Evolutionary conservation across 495 filamentous ascomycete genomes (phyloP).

Genomic region (Massariosphaeria phaeospora): DNA sequence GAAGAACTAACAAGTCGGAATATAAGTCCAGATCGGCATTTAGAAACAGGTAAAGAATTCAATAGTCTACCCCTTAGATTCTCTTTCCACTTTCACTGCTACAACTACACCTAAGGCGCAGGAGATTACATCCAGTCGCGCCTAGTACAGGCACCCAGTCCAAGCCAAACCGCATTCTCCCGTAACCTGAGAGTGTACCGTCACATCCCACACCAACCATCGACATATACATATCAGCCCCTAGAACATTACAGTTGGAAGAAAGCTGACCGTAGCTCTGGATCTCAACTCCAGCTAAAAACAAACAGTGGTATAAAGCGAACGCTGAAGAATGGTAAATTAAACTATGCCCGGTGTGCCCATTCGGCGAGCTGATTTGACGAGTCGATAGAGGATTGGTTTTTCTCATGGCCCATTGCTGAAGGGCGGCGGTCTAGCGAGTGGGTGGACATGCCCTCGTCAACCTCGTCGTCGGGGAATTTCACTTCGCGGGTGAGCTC

Average conservation of each 20-base stretch:
- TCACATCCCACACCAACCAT: neutral
- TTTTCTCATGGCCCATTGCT: conserved; percentile 27
- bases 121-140: neutral
- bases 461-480: conserved; percentile 30
- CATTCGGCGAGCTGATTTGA: conserved; percentile 22
- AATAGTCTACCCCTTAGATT: too few species aligned
- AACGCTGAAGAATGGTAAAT: conserved; percentile 4
- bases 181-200: neutral
- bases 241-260: neutral
- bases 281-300: conserved; percentile 13
- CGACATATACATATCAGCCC: neutral
- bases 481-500: conserved; percentile 79
- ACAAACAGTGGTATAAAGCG: conserved; percentile 25
- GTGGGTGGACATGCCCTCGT: conserved; percentile 27
- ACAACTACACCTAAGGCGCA: neutral
- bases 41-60: too few species aligned
- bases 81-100: too few species aligned
- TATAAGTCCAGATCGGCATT: too few species aligned
- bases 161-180: neutral
- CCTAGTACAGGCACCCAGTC: neutral
- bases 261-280: neutral
- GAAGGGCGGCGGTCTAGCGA: conserved; percentile 14
- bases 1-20: too few species aligned
- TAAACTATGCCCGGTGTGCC: conserved; percentile 20
- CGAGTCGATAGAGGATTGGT: conserved; percentile 31